Base-by-base conservation (phyloP, 2,329 filamentous ascomycete genomes). In the Botrytis fabae region DNA sequence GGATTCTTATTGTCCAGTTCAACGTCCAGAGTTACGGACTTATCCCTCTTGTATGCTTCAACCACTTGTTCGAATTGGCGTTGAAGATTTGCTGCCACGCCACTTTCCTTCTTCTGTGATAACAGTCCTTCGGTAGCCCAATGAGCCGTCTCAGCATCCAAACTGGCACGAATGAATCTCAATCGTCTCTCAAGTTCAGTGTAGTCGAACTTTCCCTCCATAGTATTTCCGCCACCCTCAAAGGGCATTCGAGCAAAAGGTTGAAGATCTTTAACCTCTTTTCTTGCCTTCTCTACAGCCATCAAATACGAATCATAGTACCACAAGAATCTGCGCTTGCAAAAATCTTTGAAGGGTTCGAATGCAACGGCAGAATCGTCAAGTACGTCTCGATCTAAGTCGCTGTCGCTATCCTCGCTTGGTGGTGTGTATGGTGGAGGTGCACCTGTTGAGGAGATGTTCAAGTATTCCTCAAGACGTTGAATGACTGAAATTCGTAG, bases 281-380 rank as follows among this genome's bases (percentile, higher is more conserved):
- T 81, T 77, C 86, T 87, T 42, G 91, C 92, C 74, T 90, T 86
- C 54, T 90, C 86, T 69, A 97, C 90, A 1, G 91, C 87, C 5
- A 87, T 84, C 35, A 96, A 84, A 80, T 98, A 98, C 4, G 92
- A 92, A 77, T 97, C 92, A 81, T 93, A 97, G 83, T 98, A 98
- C 96, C 96, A 98, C 22, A 98, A 85, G 80, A 98, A 98, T 1
- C 95, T 90, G 54, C 92, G 90, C 83, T 98, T 98, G 86, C 92
- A 93, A 8, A 97, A 85, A 79, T 98, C 95, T 77, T 90, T 91
- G 84, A 98, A 98, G 0, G 94, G 93, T 77, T 97, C 92, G 81
- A 94, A 97, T 0, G 89, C 86, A 1, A 88, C 80, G 12, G 79
- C 82, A 0, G 82, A 80, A 59, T 92, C 89, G 22, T 89, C 82